Conservation (phyloP, 2,329 filamentous ascomycete genomes). For the Hirsutella minnesotensis region DNA sequence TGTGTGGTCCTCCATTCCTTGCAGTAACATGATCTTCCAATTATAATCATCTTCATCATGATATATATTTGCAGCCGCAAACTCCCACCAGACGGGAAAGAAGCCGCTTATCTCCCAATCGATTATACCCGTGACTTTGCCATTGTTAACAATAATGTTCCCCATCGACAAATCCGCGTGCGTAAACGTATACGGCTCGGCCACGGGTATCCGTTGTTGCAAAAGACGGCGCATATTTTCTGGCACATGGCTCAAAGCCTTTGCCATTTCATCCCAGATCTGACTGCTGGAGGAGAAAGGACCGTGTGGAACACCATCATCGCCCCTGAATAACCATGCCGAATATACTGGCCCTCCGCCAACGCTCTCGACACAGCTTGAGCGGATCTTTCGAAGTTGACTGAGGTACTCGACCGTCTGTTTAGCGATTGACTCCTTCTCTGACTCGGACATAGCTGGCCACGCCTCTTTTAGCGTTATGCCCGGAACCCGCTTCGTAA, state of each 20-base stretch:
- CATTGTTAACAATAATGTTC: constrained; percentile 26
- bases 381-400: constrained; percentile 6
- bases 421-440: constrained; percentile 13
- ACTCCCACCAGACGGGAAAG: constrained; percentile 28
- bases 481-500: constrained; percentile 6
- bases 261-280: constrained; percentile 4
- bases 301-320: constrained; percentile 3
- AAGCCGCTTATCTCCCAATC: constrained; percentile 26
- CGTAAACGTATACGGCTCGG: constrained; percentile 19
- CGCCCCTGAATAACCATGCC: constrained; percentile 1
- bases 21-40: constrained; percentile 8
- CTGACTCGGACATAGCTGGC: constrained; percentile 9
- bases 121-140: constrained; percentile 23
- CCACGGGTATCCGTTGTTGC: constrained; percentile 4
- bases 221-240: constrained; percentile 1
- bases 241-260: constrained; percentile 1
- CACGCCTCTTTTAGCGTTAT: constrained; percentile 5
- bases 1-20: not conserved
- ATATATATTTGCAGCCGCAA: constrained; percentile 13
- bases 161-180: constrained; percentile 22
- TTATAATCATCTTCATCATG: constrained; percentile 12
- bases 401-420: constrained; percentile 9
- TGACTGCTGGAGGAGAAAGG: constrained; percentile 3
- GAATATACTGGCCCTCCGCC: constrained; percentile 2
- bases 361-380: constrained; percentile 3